Base-by-base conservation (phyloP, 2,329 filamentous ascomycete genomes). In the Thermoascus crustaceus region DNA sequence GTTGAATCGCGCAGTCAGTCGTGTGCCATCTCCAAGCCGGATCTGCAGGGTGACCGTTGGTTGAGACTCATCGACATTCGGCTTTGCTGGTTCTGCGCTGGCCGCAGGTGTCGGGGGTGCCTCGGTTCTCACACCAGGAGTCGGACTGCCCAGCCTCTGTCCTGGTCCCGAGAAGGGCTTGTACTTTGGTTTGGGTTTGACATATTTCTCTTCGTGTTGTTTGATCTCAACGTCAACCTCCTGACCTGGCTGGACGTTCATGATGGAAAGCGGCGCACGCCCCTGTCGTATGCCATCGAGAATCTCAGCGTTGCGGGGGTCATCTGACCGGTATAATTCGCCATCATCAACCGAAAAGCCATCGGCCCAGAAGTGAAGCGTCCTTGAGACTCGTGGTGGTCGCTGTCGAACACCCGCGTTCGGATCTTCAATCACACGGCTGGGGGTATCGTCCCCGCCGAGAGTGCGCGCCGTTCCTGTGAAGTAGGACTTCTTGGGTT, bases 311-410 rank as follows among this genome's bases (percentile, higher is more conserved):
- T 80, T 81, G 2, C 68, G 68, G 1, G 76, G 75, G 48, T 80
- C 76, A 43, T 79, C 75, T 41, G 75, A 75, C 45, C 74, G 68
- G 58, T 72, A 78, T 21, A 81, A 67, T 20, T 75, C 69, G 4
- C 77, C 77, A 41, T 81, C 77, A 46, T 80, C 77, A 23, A 81
- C 73, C 3, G 75, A 79, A 50, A 80, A 80, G 14, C 77, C 77
- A 52, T 81, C 74, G 4, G 68, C 63, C 77, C 77, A 81, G 44
- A 81, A 72, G 48, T 81, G 75, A 26, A 81, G 67, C 16, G 68
- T 73, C 37, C 77, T 68, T 24, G 68, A 68, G 16, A 77, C 74
- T 17, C 71, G 71, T 39, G 67, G 61, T n/a, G 67, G 57, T 8
- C 56, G 58, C 34, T 58, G 60, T 17, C 63, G 52, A 11, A 55